Evolutionary conservation across 495 filamentous ascomycete species (phyloP).

Genomic region (Symbiotaphrina buchneri): DNA sequence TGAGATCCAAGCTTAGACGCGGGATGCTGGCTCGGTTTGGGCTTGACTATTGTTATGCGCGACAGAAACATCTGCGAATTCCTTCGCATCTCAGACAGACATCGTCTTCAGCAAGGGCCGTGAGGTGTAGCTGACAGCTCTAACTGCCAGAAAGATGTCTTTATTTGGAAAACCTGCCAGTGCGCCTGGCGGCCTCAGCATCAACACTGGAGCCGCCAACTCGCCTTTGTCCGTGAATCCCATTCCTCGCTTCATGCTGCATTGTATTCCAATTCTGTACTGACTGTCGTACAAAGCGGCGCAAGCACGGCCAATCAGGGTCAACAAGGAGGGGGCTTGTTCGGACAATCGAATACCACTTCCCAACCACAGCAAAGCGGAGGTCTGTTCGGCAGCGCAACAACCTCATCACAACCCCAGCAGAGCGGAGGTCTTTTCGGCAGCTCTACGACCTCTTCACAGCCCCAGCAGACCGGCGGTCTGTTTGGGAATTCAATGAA

Average conservation of each 20-base stretch:
- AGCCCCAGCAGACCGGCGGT: slow-evolving; percentile 6
- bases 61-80: too few relatives aligned
- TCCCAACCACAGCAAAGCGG: slow-evolving; percentile 15
- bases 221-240: slow-evolving; percentile 40
- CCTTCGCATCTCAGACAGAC: too few relatives aligned
- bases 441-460: slow-evolving; percentile 3
- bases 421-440: slow-evolving; percentile 16
- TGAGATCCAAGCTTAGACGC: too few relatives aligned
- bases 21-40: too few relatives aligned
- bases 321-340: slow-evolving; percentile 19
- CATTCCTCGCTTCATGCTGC: slow-evolving; percentile 5
- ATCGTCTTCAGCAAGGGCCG: too few relatives aligned
- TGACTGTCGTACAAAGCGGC: slow-evolving; percentile 13
- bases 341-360: slow-evolving; percentile 16
- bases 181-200: slow-evolving; percentile 43
- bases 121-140: too few relatives aligned
- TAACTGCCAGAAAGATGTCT: slow-evolving; percentile 7
- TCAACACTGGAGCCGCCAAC: slow-evolving; percentile 58
- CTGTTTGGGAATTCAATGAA: slow-evolving; percentile 13
- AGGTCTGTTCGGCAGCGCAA: slow-evolving; percentile 14
- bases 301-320: slow-evolving; percentile 7
- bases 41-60: too few relatives aligned
- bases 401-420: slow-evolving; percentile 12
- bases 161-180: slow-evolving; percentile 29
- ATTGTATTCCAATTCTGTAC: slow-evolving; percentile 8